Evolutionary conservation across 306 rosid species (phyloP), one percentile per base, ranked within the genome.

Genomic region (Boehmeria nivea): DNA sequence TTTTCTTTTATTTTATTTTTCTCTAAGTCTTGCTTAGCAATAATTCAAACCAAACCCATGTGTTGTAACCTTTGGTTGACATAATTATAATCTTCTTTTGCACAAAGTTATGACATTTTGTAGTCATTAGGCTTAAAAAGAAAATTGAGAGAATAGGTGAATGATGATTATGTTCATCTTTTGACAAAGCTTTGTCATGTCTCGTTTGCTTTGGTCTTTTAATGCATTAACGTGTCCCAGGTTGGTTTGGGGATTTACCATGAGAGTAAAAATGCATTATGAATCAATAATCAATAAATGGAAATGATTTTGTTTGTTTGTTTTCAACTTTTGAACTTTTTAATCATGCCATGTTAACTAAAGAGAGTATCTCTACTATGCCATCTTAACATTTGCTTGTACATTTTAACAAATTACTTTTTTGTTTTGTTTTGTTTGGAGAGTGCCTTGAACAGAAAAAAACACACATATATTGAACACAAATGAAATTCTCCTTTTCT

Each of bases 1-100:
- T 28, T 59, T 20, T 3, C 2, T 26, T 43, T 7, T 12, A 6
- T n/a, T 17, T 7, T 17, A 10, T 26, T 8, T 21, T 44, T 28
- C 38, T 36, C 38, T 36, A 16, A 18, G 21, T n/a, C 3, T 51
- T 31, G 19, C 31, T 54, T 18, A 9, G 57, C 38, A 61, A 61
- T 48, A 61, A 61, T 61, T 61, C 66, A 48, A 43, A 22, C 57
- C 48, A 61, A n/a, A 9, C 57, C 57, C 46, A n/a, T 36, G 43
- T 61, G 46, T 14, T 47, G 6, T 15, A 60, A 21, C 46, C 25
- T 49, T 61, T 34, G 46, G 66, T 23, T 21, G 57, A 61, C 66
- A 61, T 61, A 61, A 61, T 47, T 33, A 61, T 61, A 8, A 49
- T 26, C 18, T 16, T 10, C 16, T 59, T 43, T 18, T 9, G 18